Evolutionary conservation across 1,139 yeast genomes (phyloP), one percentile per base, ranked within the genome.

Genomic region (Chernovozyma aurita): DNA sequence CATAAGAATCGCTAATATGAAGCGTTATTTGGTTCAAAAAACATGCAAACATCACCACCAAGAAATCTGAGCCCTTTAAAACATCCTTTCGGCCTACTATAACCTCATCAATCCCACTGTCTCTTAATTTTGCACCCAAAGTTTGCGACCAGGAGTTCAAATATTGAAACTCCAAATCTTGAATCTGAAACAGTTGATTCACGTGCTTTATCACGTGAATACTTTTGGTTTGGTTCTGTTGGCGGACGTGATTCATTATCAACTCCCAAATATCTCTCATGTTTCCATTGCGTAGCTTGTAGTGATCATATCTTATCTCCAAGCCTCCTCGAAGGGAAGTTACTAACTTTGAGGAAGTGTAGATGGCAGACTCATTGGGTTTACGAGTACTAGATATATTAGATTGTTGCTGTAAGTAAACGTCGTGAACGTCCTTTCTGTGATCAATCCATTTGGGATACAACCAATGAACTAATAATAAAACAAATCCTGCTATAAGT

Each of bases 221-320:
- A 16, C 49, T 42, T 9, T 56, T 44, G n/a, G 39, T 35, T 5
- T 44, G 42, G 28, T 49, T 24, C 11, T 4, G 41, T 25, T 32
- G 39, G 24, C 47, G 51, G 20, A 42, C 35, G 15, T 44, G 41
- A 12, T 48, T 46, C 41, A 68, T 45, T 16, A 62, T 57, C 12
- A 69, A 38, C 37, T 59, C 62, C 88, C 90, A 83, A 3, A 82
- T 55, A 56, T 82, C 94, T 47, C 77, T 70, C 38, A 82, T 57
- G 44, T 78, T 80, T 7, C 92, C 92, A 50, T 80, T 80, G 45
- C 92, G 64, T 16, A 81, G 48, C 47, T 76, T 78, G 55, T 80
- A 83, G 25, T 74, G 79, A 34, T 73, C 68, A 41, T 69, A 68
- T 37, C 85, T 66, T 18, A 84, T 71, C 32, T 77, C 78, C 34